A percentile compares a stretch with the other conserved stretches of the same genome.
Conservation (phyloP, 768 basidiomycete species). For the Favolaschia claudopus region DNA sequence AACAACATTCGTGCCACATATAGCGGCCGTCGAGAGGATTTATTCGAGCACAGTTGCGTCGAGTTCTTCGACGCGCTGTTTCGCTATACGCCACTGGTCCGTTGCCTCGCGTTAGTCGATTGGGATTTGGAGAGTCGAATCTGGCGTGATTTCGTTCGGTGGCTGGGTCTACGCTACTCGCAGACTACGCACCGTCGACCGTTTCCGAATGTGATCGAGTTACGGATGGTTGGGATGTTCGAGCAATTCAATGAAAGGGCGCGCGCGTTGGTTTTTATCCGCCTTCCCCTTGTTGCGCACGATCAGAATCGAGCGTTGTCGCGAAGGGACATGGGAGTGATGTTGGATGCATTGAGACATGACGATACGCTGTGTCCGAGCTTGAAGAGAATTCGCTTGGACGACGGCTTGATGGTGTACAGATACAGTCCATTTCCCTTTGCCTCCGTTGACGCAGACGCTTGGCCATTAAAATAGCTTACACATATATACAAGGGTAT, state of each 20-base stretch:
- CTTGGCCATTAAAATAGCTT: not conserved
- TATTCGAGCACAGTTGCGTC: not conserved
- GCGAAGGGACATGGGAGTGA: slow-evolving; percentile 10
- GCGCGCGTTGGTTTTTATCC: not conserved
- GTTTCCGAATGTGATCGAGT: not conserved
- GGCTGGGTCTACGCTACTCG: slow-evolving; percentile 7
- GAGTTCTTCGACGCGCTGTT: slow-evolving; percentile 20
- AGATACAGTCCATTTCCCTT: slow-evolving; percentile 13
- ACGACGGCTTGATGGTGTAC: not conserved
- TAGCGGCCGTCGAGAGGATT: not conserved
- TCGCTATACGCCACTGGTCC: not conserved
- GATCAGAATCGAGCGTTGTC: slow-evolving; percentile 1
- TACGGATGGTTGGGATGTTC: slow-evolving; percentile 13
- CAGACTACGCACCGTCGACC: no score
- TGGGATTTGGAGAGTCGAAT: slow-evolving; percentile 2
- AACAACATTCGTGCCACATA: not conserved
- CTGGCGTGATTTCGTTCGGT: slow-evolving; percentile 12
- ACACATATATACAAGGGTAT: not conserved
- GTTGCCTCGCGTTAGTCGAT: slow-evolving; percentile 10
- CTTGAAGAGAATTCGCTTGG: not conserved
- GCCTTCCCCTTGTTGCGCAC: not conserved
- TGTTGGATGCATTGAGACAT: slow-evolving; percentile 6
- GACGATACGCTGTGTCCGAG: slow-evolving; percentile 5
- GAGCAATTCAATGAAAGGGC: slow-evolving; percentile 4
- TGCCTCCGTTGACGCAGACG: not conserved